phyloP scores from a whole-genome alignment of 495 filamentous ascomycete species.

The Amniculicola lignicola region DNA sequence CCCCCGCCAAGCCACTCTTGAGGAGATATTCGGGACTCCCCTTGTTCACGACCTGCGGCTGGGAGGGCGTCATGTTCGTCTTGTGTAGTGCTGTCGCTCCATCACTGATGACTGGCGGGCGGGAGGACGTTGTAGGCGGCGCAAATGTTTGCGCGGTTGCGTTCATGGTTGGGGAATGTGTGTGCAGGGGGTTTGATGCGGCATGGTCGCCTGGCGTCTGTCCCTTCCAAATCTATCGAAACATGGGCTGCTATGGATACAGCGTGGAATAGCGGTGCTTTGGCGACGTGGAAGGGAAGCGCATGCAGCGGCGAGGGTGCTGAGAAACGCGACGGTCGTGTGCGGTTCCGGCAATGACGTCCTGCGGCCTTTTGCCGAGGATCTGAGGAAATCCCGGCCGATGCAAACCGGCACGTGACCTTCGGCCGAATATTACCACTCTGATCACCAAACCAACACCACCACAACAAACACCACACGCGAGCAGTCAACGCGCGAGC shows the following conservation, averaged over 20 bases:
- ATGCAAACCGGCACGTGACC: conserved; percentile 19
- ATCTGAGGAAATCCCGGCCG: conserved; percentile 10
- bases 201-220: conserved; percentile 14
- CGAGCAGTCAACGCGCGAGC: neutral
- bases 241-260: too few species aligned
- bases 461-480: neutral
- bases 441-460: neutral
- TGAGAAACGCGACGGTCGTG: neutral
- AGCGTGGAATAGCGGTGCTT: too few species aligned
- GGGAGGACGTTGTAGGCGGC: neutral
- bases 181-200: conserved; percentile 6
- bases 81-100: conserved; percentile 43
- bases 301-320: neutral
- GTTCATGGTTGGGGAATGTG: conserved; percentile 24
- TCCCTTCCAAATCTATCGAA: too few species aligned
- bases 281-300: too few species aligned
- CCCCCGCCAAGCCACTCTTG: conserved; percentile 78
- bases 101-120: conserved; percentile 42
- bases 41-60: conserved; percentile 53
- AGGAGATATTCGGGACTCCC: conserved; percentile 78
- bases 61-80: neutral
- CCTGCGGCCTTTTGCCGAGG: conserved; percentile 21
- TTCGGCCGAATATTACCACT: too few species aligned
- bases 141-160: conserved; percentile 20
- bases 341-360: neutral